phyloP scores from a whole-genome alignment of 768 basidiomycete species.

The Tylopilus cervinicoccineus region DNA sequence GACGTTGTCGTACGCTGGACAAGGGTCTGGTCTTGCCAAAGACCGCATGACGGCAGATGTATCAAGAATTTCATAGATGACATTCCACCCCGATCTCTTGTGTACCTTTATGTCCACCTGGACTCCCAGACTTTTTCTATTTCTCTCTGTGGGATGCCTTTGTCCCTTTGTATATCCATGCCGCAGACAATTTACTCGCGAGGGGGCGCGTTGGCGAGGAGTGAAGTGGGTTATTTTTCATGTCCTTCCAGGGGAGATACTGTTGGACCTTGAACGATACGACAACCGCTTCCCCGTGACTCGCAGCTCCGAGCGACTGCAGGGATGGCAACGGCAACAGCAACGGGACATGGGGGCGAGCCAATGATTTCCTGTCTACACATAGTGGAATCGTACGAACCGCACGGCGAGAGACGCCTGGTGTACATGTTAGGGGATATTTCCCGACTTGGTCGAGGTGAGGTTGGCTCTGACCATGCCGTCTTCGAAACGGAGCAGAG shows the following conservation, averaged over 20 bases:
- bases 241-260: slow-evolving; percentile 52
- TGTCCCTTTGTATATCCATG: slow-evolving; percentile 62
- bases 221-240: no score
- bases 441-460: background rate
- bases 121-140: slow-evolving; percentile 48
- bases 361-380: no score
- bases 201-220: slow-evolving; percentile 48
- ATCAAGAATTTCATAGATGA: slow-evolving; percentile 22
- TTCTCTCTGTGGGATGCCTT: slow-evolving; percentile 62
- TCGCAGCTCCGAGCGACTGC: no score
- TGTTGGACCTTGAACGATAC: slow-evolving; percentile 59
- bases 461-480: slow-evolving; percentile 18
- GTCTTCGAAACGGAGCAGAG: slow-evolving; percentile 28
- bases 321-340: no score
- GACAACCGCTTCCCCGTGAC: no score
- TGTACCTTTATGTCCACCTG: slow-evolving; percentile 41
- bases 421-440: slow-evolving; percentile 35
- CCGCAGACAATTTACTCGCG: slow-evolving; percentile 63
- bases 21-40: slow-evolving; percentile 21
- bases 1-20: slow-evolving; percentile 35
- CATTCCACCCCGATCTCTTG: background rate
- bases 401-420: slow-evolving; percentile 63
- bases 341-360: no score
- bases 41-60: slow-evolving; percentile 29
- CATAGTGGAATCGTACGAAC: no score